Evolutionary conservation across 306 rosid genomes (phyloP), one percentile per base, ranked within the genome.

Genomic region (Macrotyloma uniflorum): DNA sequence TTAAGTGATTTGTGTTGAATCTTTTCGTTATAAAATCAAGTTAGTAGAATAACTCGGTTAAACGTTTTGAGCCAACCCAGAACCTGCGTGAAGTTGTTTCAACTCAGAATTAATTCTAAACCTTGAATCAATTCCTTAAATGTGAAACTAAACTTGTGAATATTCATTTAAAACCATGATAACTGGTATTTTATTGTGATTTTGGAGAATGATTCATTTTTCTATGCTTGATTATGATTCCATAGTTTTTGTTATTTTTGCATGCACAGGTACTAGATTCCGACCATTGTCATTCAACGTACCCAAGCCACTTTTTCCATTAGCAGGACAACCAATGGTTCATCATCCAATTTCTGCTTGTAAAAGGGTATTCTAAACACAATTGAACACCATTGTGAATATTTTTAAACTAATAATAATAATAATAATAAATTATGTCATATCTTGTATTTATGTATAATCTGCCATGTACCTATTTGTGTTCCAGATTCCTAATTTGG

Each of bases 241-340:
- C 32, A 14, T 59, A 28, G 38, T 3, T 61, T 63, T 22, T 22
- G 22, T 59, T 33, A 53, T 19, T 40, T 74, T 71, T 80, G 76
- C 58, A 71, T 43, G 65, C 50, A 1, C 81, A 93, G 98, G 99
- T 28, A 95, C 99, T 78, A 89, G 99, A 87, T 95, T 95, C 74
- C 85, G 99, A 57, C 99, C 99, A 67, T 80, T 95, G 62, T 95
- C 99, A 67, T 81, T 95, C 89, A 91, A 95, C 83, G 72, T 87
- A 61, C 96, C 99, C 9, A 95, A 95, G 84, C 99, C 99, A 5
- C 98, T 95, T 33, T 93, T 95, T 78, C 98, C 99, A 49, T 83
- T 95, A 78, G 99, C 99, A 2, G 98, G 99, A 84, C 96, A 95
- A 58, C 95, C 99, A 9, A 95, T 95, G 99, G 98, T 95, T 72